Base-by-base conservation (phyloP, 2,329 filamentous ascomycete species). In the Alternaria conjuncta region DNA sequence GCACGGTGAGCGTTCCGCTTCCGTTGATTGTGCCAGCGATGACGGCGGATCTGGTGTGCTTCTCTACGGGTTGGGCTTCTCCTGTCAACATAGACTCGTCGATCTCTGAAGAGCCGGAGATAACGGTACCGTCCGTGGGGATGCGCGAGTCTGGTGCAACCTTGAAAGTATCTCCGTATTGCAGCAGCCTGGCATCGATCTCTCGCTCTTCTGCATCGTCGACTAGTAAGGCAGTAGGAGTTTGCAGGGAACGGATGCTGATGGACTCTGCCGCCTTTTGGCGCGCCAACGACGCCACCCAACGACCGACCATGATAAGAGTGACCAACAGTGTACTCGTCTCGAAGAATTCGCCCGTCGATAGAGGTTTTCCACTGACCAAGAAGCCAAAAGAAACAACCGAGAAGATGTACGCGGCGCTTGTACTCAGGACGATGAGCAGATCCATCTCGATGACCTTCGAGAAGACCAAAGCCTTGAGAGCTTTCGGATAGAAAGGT, bases 1-100 rank as follows among this genome's bases (percentile, higher is more conserved):
- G 83, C 25, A 86, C 82, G 6, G 74, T 78, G 0, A 90, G 68
- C 2, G 76, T 73, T 2, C 85, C 86, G 1, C 85, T 81, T 1
- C 88, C 86, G 21, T 85, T 85, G 18, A 93, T 78, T 0, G 85
- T 84, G 0, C 91, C 91, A 6, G 92, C 92, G 60, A 93, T 85
- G 3, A 94, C 83, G 0, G 69, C 41, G 1, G 84, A 86, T 0
- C 85, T 84, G 1, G 73, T 44, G 0, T 71, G 56, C 71, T 94
- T 94, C 13, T 82, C 81, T 0, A 92, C 84, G 0, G 87, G 88
- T 0, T 73, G 78, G 0, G 86, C 85, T 74, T 96, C 92, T 0
- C 92, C 92, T 0, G 92, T 95, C 6, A 95, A 75, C 87, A 93
- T 91, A 0, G 91, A 92, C 74, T 95, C 92, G 71, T 95, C 86